Evolutionary conservation across 305 asterid species (phyloP), one percentile per base, ranked within the genome.

Genomic region (Stenogyne calaminthoides): DNA sequence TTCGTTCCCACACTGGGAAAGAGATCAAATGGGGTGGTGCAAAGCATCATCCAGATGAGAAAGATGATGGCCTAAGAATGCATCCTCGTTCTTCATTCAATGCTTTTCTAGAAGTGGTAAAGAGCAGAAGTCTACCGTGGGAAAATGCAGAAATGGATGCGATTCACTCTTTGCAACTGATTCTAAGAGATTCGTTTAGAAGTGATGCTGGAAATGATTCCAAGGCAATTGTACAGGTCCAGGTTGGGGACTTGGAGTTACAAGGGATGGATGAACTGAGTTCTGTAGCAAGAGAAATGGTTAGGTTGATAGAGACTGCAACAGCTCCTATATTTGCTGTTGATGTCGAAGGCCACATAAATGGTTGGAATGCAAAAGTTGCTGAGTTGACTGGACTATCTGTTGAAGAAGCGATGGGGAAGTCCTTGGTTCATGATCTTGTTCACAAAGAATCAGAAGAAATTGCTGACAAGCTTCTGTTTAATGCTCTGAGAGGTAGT

Each of bases 1-100:
- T 88, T 55, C 88, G 97, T 39, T 91, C 93, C 67, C 91, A 88
- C 76, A 86, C 95, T 16, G 95, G 86, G 0, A 86, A 82, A 67
- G 93, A 88, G 85, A 83, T 88, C 57, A 88, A 90, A 73, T 90
- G 97, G 97, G 97, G 93, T 80, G 97, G 97, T 37, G 95, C 97
- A 56, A 88, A 87, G 82, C 97, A 90, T 83, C 89, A 85, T 68
- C 95, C 97, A 2, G 82, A 80, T 66, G 95, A 88, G 78, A 91
- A 88, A 81, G 97, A 91, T 58, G 91, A 88, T 22, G 86, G 91
- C 40, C 85, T 82, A 76, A 88, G 87, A 82, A 88, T 91, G 97
- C 91, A 91, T 84, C 97, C 95, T 2, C 93, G 97, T 19, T 91
- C 95, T 58, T 91, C 97, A 2, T 91, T 91, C 77, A 85, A 83